These are phyloP conservation scores for Penicillium oxalicum DNA, from an alignment of 2,329 filamentous ascomycete species.

Conservation along the genomic window DNA sequence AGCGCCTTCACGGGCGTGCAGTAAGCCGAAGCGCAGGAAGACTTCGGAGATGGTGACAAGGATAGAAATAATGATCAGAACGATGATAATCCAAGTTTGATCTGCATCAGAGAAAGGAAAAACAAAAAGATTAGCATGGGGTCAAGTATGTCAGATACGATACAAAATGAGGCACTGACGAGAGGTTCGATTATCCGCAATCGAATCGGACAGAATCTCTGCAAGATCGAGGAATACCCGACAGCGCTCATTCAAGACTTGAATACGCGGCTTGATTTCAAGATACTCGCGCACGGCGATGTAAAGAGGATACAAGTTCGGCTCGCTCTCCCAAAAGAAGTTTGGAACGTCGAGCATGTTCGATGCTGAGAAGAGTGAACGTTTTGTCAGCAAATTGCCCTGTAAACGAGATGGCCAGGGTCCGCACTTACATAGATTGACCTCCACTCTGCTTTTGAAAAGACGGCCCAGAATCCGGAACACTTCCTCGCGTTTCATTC, in stretches of 20 bases:
- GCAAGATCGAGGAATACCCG: slow-evolving; percentile 93
- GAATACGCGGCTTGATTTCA: slow-evolving; percentile 91
- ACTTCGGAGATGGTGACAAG: slow-evolving; percentile 88
- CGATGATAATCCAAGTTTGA: slow-evolving; percentile 97
- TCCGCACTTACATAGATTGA: slow-evolving; percentile 76
- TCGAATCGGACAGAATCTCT: slow-evolving; percentile 86
- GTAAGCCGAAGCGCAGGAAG: slow-evolving; percentile 72
- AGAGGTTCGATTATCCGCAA: slow-evolving; percentile 93
- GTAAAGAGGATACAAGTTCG: slow-evolving; percentile 90
- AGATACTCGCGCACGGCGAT: slow-evolving; percentile 92
- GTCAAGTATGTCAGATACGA: not conserved
- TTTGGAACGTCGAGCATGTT: slow-evolving; percentile 95
- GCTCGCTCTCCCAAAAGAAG: slow-evolving; percentile 81
- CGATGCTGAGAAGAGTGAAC: slow-evolving; percentile 54
- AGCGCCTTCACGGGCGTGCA: slow-evolving; percentile 39
- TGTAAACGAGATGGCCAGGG: not conserved
- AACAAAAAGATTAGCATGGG: not conserved
- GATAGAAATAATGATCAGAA: slow-evolving; percentile 86
- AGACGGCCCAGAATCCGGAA: slow-evolving; percentile 84
- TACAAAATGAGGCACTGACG: slow-evolving; percentile 33
- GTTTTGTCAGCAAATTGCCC: not conserved
- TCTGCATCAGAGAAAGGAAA: slow-evolving; percentile 29
- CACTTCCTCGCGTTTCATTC: slow-evolving; percentile 87
- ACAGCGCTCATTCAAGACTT: slow-evolving; percentile 94
- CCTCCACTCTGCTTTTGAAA: slow-evolving; percentile 91